Percentiles rank a stretch among this genome's conserved stretches.
Evolutionary conservation across 805 yeast species (phyloP).

Genomic region (Candida tammaniensis): DNA sequence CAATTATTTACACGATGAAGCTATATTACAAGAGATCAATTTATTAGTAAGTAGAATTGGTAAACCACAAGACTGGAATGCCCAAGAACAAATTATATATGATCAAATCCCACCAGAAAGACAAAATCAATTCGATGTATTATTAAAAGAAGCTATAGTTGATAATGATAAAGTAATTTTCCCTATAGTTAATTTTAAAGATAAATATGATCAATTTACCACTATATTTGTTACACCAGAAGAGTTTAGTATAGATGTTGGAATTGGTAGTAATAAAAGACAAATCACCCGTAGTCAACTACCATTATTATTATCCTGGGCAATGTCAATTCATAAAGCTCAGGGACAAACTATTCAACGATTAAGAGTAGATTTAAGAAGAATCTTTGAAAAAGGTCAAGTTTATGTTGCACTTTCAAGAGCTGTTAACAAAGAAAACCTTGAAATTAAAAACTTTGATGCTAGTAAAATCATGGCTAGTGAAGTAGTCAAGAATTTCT

Average conservation of each 20-base stretch:
- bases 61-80: conserved; percentile 15
- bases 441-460: conserved; percentile 66
- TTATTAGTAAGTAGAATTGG: conserved; percentile 24
- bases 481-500: conserved; percentile 32
- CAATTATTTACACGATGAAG: conserved; percentile 13
- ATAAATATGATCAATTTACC: conserved; percentile 26
- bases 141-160: conserved; percentile 19
- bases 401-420: conserved; percentile 81
- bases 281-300: conserved; percentile 50
- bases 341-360: conserved; percentile 81
- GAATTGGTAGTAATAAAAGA: conserved; percentile 7
- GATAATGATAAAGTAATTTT: conserved; percentile 15
- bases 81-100: conserved; percentile 15
- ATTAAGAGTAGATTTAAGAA: conserved; percentile 64
- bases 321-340: conserved; percentile 78
- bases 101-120: conserved; percentile 25
- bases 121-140: conserved; percentile 15
- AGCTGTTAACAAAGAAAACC: conserved; percentile 63
- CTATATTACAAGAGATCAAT: conserved; percentile 23
- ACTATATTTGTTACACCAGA: conserved; percentile 23
- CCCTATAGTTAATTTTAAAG: conserved; percentile 50
- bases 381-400: conserved; percentile 77
- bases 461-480: conserved; percentile 48
- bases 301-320: conserved; percentile 78
- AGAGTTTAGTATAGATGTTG: conserved; percentile 29